Percentiles rank a stretch among this genome's conserved stretches.
Conservation (phyloP, 179 eudicot genomes). For the Beta corolliflora region DNA sequence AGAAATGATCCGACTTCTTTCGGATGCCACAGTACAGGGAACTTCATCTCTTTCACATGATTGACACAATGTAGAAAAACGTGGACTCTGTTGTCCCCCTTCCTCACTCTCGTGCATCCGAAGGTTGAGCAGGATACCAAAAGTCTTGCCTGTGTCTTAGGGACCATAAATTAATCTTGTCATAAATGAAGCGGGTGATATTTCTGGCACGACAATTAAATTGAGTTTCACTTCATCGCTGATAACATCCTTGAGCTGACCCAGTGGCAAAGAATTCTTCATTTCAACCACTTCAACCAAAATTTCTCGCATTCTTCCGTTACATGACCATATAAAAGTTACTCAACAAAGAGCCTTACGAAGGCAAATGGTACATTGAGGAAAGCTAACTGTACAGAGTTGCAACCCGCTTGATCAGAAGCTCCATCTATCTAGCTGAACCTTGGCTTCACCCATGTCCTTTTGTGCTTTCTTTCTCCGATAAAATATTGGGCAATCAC, state of each 20-base stretch:
- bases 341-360: neutral
- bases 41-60: neutral
- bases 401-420: slow-evolving; percentile 34
- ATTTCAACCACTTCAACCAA: neutral
- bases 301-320: neutral
- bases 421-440: slow-evolving; percentile 88
- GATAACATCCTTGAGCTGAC: neutral
- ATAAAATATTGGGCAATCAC: slow-evolving; percentile 98
- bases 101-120: neutral
- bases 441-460: slow-evolving; percentile 97
- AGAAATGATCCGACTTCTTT: no score
- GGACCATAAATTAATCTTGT: neutral
- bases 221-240: neutral
- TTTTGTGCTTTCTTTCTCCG: slow-evolving; percentile 99
- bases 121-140: slow-evolving; percentile 1
- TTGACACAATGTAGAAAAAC: neutral
- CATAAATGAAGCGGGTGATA: neutral
- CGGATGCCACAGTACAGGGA: neutral
- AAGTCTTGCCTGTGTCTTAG: neutral
- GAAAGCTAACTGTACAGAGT: slow-evolving; percentile 17
- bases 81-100: neutral
- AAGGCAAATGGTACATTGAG: neutral
- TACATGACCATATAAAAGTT: slow-evolving; percentile 1
- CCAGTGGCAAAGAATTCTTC: neutral
- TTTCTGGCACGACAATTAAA: neutral